Evolutionary conservation across 495 filamentous ascomycete species (phyloP), one percentile per base, ranked within the genome.

Genomic region (Letharia lupina): DNA sequence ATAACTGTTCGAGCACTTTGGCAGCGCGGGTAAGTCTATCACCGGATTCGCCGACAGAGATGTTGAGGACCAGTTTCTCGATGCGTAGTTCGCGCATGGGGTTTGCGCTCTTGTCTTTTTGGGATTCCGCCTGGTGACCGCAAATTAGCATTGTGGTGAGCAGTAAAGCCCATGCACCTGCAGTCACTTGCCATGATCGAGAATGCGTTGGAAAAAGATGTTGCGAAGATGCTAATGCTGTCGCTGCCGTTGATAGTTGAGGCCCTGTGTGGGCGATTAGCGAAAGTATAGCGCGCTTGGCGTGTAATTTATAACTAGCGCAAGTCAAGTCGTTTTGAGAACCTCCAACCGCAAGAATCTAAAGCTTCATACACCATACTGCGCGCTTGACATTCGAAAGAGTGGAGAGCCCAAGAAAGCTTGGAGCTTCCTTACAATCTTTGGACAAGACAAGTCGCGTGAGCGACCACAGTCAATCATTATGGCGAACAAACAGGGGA

Each of bases 51-150:
- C 95, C 95, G 78, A 99, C 95, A 67, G 89, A 96, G 86, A 99
- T 99, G 87, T 99, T 99, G 77, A 99, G 93, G 78, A 98, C 94
- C 81, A 99, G 91, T 86, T 99, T 99, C 83, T 96, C 91, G 83
- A 99, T 96, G 83, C 91, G 90, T 77, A 99, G 90, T 84, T 98
- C 93, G 82, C 91, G 89, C 95, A 98, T 98, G 81, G 94, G 93
- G 86, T 98, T 98, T 75, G 84, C 82, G 81, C 82, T 82, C 84
- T 98, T 93, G 77, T 91, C 84, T 79, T 84, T 85, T 76, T 78
- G 81, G 31, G 69, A 72, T 77, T 87, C 62, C 50, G 62, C 62
- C 62, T 64, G n/a, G 37, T 12, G 31, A 42, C 1, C 20, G 39
- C 18, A n/a, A 31, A 33, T 65, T n/a, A 65, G 52, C 57, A 37